Conservation (phyloP, 352 stramenopile genomes). For the Nothophytophthora sp. region DNA sequence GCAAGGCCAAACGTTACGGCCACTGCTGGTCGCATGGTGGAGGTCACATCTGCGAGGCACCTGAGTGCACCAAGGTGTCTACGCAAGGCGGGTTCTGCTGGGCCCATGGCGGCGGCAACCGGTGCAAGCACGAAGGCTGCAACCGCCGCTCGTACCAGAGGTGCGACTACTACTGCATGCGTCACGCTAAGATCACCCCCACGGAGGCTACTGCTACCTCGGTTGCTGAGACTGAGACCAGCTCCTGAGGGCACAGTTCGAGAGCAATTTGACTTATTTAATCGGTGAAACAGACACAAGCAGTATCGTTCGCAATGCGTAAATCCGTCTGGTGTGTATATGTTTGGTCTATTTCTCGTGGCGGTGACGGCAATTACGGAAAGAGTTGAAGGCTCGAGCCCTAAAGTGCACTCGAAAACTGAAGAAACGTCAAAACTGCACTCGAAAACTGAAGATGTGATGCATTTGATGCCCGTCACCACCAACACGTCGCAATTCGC, state of each 20-base stretch:
- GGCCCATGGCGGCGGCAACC: slow-evolving; percentile 64
- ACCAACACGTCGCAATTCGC: too few species aligned
- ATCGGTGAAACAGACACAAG: neutral
- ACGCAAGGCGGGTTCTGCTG: slow-evolving; percentile 67
- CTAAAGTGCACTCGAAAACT: too few species aligned
- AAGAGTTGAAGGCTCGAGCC: too few species aligned
- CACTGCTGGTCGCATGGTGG: slow-evolving; percentile 75
- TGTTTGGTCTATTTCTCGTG: neutral
- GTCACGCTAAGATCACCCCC: too few species aligned
- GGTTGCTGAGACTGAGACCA: too few species aligned
- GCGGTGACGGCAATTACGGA: neutral
- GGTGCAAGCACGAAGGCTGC: slow-evolving; percentile 51
- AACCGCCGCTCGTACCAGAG: slow-evolving; percentile 66
- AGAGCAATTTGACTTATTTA: neutral
- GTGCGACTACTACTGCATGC: slow-evolving; percentile 56
- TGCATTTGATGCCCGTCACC: too few species aligned
- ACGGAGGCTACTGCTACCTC: too few species aligned
- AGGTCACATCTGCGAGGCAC: slow-evolving; percentile 56
- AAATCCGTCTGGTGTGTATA: too few species aligned
- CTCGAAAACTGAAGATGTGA: too few species aligned
- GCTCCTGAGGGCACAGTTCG: too few species aligned
- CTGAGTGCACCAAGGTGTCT: slow-evolving; percentile 60
- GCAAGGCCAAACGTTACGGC: slow-evolving; percentile 69
- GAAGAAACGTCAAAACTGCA: too few species aligned
- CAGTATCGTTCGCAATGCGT: neutral